A percentile compares a stretch with the other conserved stretches of the same genome.
phyloP scores from a whole-genome alignment of 352 stramenopile species.

The Globisporangium splendens region DNA sequence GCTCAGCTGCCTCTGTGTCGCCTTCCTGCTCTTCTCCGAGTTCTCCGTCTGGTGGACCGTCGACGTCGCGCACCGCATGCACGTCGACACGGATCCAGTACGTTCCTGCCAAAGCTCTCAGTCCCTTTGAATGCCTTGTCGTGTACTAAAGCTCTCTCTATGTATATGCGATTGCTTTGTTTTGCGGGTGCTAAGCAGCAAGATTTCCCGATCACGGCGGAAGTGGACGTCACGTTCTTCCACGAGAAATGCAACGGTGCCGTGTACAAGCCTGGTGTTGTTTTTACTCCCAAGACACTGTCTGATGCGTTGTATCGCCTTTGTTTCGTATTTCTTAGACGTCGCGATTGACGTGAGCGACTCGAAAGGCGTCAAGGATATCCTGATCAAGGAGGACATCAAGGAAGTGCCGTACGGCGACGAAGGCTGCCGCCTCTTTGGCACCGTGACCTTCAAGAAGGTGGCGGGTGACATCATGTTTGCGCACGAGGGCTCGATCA shows the following conservation, averaged over 20 bases:
- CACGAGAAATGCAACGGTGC: conserved; percentile 73
- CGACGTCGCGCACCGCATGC: conserved; percentile 83
- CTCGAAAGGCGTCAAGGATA: conserved; percentile 81
- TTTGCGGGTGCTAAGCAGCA: conserved; percentile 37
- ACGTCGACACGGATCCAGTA: conserved; percentile 82
- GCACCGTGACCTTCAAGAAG: conserved; percentile 73
- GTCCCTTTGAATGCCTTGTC: too few relatives aligned
- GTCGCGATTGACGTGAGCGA: conserved; percentile 84
- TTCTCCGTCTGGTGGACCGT: conserved; percentile 84
- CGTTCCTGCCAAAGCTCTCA: conserved; percentile 8
- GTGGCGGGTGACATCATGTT: conserved; percentile 83
- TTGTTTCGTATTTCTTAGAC: conserved; percentile 27
- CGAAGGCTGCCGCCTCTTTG: conserved; percentile 74
- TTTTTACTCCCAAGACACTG: too few relatives aligned
- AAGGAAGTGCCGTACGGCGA: conserved; percentile 51
- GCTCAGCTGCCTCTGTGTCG: conserved; percentile 66
- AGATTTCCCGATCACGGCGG: conserved; percentile 71
- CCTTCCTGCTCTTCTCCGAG: conserved; percentile 80
- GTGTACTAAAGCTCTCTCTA: background rate
- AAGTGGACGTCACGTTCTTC: conserved; percentile 82
- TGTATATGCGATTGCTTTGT: background rate
- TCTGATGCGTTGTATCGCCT: background rate
- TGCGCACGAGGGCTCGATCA: conserved; percentile 80
- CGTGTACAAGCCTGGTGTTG: background rate
- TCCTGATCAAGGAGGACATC: conserved; percentile 67